phyloP scores from a whole-genome alignment of 345 rosid species.

The Heritiera littoralis region DNA sequence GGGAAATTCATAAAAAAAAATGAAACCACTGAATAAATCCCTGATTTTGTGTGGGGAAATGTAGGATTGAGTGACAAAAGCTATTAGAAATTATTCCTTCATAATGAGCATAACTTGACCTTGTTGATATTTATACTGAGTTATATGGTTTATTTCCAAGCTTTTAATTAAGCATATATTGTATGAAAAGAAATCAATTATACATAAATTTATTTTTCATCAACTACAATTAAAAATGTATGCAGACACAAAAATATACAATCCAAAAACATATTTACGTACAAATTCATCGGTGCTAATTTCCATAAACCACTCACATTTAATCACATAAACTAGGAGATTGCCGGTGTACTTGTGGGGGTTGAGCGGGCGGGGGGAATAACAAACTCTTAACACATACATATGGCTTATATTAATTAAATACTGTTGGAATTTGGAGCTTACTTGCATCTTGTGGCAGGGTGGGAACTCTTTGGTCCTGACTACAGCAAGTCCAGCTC shows the following conservation, averaged over 20 bases:
- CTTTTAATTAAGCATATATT: neutral
- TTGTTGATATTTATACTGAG: neutral
- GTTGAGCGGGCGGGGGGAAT: neutral
- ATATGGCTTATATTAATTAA: neutral
- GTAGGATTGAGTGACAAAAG: neutral
- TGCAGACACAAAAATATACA: neutral
- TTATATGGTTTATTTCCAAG: neutral
- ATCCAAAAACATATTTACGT: neutral
- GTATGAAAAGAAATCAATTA: neutral
- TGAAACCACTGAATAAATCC: neutral
- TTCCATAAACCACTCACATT: neutral
- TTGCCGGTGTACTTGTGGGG: neutral
- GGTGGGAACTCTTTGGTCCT: conserved; percentile 68
- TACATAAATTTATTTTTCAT: neutral
- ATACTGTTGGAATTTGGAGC: conserved; percentile 20
- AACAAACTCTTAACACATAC: neutral
- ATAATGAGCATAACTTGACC: neutral
- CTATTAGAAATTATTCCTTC: neutral
- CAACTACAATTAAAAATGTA: neutral
- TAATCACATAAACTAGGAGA: neutral
- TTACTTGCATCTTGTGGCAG: conserved; percentile 47
- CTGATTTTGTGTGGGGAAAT: neutral
- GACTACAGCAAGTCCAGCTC: conserved; percentile 66
- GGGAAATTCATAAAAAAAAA: neutral
- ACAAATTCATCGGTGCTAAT: neutral